Evolutionary conservation across 371 early-diverging fungal genomes (phyloP).

Genomic region (Actinomortierella ambigua): DNA sequence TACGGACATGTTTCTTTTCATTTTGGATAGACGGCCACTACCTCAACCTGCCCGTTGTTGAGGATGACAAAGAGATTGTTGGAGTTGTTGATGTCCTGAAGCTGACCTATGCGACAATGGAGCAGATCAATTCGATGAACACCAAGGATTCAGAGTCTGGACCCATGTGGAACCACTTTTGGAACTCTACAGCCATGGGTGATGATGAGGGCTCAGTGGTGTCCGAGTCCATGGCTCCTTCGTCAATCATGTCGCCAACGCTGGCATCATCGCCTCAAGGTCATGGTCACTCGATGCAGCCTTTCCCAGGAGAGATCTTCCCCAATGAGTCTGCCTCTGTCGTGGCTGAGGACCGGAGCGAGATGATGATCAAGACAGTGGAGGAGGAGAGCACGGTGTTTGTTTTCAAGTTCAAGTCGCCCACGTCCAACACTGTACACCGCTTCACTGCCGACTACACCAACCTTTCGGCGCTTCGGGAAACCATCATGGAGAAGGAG

Average conservation of each 20-base stretch:
- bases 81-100: constrained; percentile 94
- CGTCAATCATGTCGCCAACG: constrained; percentile 55
- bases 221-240: constrained; percentile 54
- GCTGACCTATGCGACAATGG: constrained; percentile 82
- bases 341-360: constrained; percentile 54
- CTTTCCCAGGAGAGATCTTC: constrained; percentile 49
- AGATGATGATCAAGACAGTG: constrained; percentile 31
- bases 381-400: constrained; percentile 50
- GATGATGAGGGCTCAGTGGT: constrained; percentile 54
- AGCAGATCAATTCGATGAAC: constrained; percentile 64
- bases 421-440: constrained; percentile 67
- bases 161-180: constrained; percentile 63
- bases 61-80: constrained; percentile 69
- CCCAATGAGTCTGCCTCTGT: constrained; percentile 66
- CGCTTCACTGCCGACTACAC: constrained; percentile 66
- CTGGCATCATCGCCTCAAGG: constrained; percentile 48
- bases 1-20: background rate
- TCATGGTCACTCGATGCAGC: constrained; percentile 32
- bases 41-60: constrained; percentile 93
- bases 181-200: constrained; percentile 50
- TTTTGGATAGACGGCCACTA: constrained; percentile 82
- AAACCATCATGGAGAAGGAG: constrained; percentile 53
- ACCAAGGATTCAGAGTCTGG: constrained; percentile 53
- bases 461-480: constrained; percentile 52
- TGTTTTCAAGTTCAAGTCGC: constrained; percentile 79